Percentiles rank a stretch among this genome's conserved stretches.
Conservation (phyloP, 2,329 filamentous ascomycete genomes). For the Alternaria brassicae region DNA sequence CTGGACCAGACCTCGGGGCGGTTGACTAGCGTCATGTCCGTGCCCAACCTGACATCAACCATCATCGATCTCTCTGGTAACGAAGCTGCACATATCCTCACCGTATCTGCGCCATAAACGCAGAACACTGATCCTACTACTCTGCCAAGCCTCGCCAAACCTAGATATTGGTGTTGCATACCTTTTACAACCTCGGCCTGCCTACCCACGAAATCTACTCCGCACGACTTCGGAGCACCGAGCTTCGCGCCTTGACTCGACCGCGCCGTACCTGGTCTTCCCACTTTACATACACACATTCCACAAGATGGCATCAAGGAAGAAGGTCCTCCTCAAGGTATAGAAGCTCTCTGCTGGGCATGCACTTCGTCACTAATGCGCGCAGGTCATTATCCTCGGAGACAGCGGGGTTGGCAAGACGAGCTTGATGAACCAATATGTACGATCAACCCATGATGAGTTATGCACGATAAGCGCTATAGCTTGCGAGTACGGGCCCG, state of each 20-base stretch:
- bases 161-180: background rate
- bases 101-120: slow-evolving; percentile 11
- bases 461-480: background rate
- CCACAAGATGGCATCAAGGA: slow-evolving; percentile 53
- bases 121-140: background rate
- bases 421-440: slow-evolving; percentile 99
- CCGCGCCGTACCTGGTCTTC: slow-evolving; percentile 8
- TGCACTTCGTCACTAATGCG: slow-evolving; percentile 20
- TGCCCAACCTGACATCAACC: slow-evolving; percentile 15
- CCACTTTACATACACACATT: slow-evolving; percentile 12
- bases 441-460: slow-evolving; percentile 58
- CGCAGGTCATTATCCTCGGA: slow-evolving; percentile 95
- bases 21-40: slow-evolving; percentile 6
- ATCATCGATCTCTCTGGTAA: slow-evolving; percentile 14
- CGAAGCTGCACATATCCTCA: slow-evolving; percentile 12
- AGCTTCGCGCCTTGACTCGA: slow-evolving; percentile 15
- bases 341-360: slow-evolving; percentile 14
- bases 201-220: slow-evolving; percentile 4
- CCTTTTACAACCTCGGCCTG: background rate
- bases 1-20: slow-evolving; percentile 11
- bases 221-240: slow-evolving; percentile 6
- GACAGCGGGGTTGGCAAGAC: slow-evolving; percentile 99
- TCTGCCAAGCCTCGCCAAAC: background rate
- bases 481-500: background rate
- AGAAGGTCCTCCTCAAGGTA: slow-evolving; percentile 93